Percentiles rank a stretch among this genome's conserved stretches.
Evolutionary conservation across 495 filamentous ascomycete genomes (phyloP).

Genomic region (Aspergillus carlsbadensis): DNA sequence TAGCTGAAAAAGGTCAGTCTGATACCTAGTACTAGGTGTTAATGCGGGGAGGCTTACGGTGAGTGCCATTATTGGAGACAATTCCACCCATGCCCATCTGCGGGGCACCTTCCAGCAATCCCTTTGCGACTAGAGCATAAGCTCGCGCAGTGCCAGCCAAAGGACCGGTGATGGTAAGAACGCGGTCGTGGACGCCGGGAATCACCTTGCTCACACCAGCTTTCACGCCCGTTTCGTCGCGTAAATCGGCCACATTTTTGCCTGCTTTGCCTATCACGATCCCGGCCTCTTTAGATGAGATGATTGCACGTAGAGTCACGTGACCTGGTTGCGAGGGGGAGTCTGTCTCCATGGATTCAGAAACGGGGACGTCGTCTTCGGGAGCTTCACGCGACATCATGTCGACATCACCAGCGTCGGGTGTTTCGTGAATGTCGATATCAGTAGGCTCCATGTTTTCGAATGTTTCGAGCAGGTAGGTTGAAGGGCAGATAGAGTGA

Average conservation of each 20-base stretch:
- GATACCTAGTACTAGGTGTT: not conserved
- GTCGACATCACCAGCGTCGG: slow-evolving; percentile 40
- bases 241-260: slow-evolving; percentile 95
- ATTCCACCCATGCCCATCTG: slow-evolving; percentile 92
- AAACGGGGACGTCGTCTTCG: too few species aligned
- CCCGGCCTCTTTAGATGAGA: slow-evolving; percentile 96
- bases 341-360: too few species aligned
- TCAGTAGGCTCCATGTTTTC: slow-evolving; percentile 49
- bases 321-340: too few species aligned
- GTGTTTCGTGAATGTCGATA: slow-evolving; percentile 46
- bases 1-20: slow-evolving; percentile 59
- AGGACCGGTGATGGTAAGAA: slow-evolving; percentile 88
- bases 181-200: slow-evolving; percentile 92
- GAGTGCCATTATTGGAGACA: slow-evolving; percentile 79
- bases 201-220: slow-evolving; percentile 99
- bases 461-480: slow-evolving; percentile 3
- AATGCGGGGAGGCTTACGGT: slow-evolving; percentile 67
- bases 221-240: slow-evolving; percentile 95
- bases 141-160: slow-evolving; percentile 84
- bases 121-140: slow-evolving; percentile 89
- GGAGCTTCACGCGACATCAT: too few species aligned
- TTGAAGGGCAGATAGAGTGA: not conserved
- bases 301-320: slow-evolving; percentile 93
- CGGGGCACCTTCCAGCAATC: slow-evolving; percentile 88
- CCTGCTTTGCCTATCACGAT: slow-evolving; percentile 98